Evolutionary conservation across 345 rosid species (phyloP).

Genomic region (Carallia brachiata): DNA sequence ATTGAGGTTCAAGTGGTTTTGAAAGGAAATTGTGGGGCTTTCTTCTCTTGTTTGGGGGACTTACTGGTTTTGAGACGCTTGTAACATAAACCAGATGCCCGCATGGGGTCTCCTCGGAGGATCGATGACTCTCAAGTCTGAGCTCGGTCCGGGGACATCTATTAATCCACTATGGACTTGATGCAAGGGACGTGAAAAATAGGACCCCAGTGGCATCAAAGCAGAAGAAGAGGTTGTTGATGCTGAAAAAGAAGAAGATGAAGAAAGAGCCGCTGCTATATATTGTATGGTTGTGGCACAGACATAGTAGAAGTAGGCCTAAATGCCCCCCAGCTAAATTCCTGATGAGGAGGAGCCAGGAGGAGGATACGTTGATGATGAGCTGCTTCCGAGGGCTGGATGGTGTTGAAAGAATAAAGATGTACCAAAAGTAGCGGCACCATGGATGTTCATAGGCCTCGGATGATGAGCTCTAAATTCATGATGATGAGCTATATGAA

Average conservation of each 20-base stretch:
- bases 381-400: constrained; percentile 38
- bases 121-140: constrained; percentile 66
- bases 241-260: constrained; percentile 27
- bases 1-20: not conserved
- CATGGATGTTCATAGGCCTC: constrained; percentile 15
- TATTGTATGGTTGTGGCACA: constrained; percentile 27
- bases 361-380: constrained; percentile 29
- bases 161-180: constrained; percentile 40
- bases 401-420: constrained; percentile 45
- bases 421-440: constrained; percentile 20
- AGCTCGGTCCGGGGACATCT: constrained; percentile 62
- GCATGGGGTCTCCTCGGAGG: constrained; percentile 81
- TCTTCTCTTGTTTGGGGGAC: constrained; percentile 23
- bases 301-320: constrained; percentile 34
- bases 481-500: constrained; percentile 27
- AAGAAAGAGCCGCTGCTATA: constrained; percentile 34
- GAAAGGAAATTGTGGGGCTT: constrained; percentile 8
- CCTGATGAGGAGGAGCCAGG: constrained; percentile 50
- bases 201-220: constrained; percentile 56
- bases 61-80: constrained; percentile 94
- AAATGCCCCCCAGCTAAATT: constrained; percentile 70
- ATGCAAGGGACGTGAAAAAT: constrained; percentile 50
- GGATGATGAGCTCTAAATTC: constrained; percentile 40
- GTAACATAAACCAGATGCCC: constrained; percentile 92
- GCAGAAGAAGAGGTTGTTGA: constrained; percentile 44